Base-by-base conservation (phyloP, 2,329 filamentous ascomycete genomes). In the Aspergillus fijiensis region DNA sequence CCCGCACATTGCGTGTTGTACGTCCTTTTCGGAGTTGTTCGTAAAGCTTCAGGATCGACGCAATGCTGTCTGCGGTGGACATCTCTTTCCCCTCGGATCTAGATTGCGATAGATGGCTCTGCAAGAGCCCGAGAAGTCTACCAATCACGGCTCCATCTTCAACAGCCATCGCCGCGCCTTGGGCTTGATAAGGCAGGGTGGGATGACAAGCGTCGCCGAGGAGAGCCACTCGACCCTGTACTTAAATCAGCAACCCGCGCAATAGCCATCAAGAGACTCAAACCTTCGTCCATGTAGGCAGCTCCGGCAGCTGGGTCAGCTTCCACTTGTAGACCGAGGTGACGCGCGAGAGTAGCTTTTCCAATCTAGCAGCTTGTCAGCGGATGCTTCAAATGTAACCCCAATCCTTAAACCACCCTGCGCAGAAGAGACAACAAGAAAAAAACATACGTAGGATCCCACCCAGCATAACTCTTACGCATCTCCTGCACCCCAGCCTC, bases 91-190 rank as follows among this genome's bases (percentile, higher is more conserved):
- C 6, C 21, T 16, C 10, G 4, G 27, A 21, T 77, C 5, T 2
- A 0, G 33, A 45, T 14, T 19, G 14, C 2, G 5, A 0, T 67
- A 71, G 25, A 74, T 66, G 1, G 85, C 71, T 4, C 78, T 76
- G 0, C 80, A 80, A 0, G 5, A 29, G 29, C 1, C 57, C 60
- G 2, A 90, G 74, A 3, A 89, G 65, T 3, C 79, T 76, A 0
- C 87, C 87, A 0, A 90, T 72, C 0, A 87, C 84, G 0, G 86
- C 85, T 0, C 87, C 87, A 54, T 90, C 88, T 68, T 90, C 87
- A 1, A 90, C 78, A 0, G 84, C 83, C 4, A 82, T 86, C 65
- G 88, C 88, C 5, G 87, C 87, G 0, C 88, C 87, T 69, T 86
- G 88, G 0, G 84, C 87, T 47, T 85, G 77, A 62, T 85, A 84